Base-by-base conservation (phyloP, 2,329 filamentous ascomycete species). In the Purpureocillium takamizusanense region DNA sequence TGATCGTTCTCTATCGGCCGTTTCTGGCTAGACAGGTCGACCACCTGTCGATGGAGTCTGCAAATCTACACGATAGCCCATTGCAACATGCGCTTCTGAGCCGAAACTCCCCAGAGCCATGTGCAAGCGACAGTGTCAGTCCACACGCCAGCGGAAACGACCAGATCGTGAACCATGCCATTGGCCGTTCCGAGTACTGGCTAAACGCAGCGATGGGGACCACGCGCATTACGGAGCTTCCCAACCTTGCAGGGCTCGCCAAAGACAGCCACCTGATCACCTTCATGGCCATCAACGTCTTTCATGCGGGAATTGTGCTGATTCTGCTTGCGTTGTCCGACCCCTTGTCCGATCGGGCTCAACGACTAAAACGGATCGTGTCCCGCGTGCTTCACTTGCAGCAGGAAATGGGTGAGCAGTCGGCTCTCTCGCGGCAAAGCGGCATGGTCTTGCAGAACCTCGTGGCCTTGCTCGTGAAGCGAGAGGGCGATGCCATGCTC, bases 251-350 rank as follows among this genome's bases (percentile, higher is more conserved):
- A 14, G 55, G 60, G 30, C 46, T 60, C 7, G 62, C 63, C 4
- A 60, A 54, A 0, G 58, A 64, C 13, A 66, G 57, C n/a, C 64
- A 68, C 42, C 51, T 65, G 5, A 60, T 64, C 6, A 59, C 63
- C 6, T 67, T 67, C 39, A 47, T 67, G 14, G 65, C 60, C 3
- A 65, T 67, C 43, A 67, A 67, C 38, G 42, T 67, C 10, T 67
- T 67, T 51, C 65, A 65, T 35, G 60, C 63, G 1, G 60, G 63
- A 7, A 59, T 67, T 18, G 63, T 67, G 11, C 51, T 69, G 37
- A 57, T 61, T 17, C 55, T 67, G 1, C 52, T 62, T 30, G 62
- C 65, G 2, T 50, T 67, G 3, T 62, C 62, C 2, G 57, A 66
- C 23, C 61, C 62, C 1, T 54, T 69, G 1, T 64, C 62, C 1